Evolutionary conservation across 176 grass and related monocot species (phyloP).

Genomic region (Hsuehochloa calcarea): DNA sequence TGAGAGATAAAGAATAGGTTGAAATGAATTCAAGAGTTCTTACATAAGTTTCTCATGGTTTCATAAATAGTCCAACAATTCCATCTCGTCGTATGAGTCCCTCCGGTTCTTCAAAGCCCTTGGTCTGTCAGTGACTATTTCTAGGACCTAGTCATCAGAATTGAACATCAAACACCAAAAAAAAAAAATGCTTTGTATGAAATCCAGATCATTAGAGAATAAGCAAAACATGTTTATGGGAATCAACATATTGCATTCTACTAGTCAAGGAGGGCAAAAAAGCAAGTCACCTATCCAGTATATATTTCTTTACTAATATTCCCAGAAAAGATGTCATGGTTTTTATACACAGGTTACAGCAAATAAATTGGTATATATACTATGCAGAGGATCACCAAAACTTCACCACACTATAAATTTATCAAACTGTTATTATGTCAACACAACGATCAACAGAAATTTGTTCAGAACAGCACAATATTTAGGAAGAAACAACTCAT

Average conservation of each 20-base stretch:
- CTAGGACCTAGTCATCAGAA: constrained; percentile 67
- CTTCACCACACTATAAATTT: background rate
- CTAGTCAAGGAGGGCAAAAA: background rate
- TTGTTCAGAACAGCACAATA: background rate
- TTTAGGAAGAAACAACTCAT: background rate
- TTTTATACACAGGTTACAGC: background rate
- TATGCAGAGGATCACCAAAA: background rate
- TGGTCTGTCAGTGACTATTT: constrained; percentile 82
- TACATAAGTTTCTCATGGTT: constrained; percentile 23
- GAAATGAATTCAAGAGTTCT: constrained; percentile 24
- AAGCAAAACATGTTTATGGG: background rate
- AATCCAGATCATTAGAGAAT: background rate
- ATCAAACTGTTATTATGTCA: background rate
- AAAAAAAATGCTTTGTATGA: background rate
- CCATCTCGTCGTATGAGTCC: constrained; percentile 55
- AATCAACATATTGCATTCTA: background rate
- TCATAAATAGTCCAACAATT: constrained; percentile 68
- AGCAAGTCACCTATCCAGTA: background rate
- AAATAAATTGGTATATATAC: background rate
- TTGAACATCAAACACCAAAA: constrained; percentile 1
- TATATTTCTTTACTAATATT: background rate
- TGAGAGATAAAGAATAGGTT: background rate
- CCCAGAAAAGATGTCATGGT: background rate
- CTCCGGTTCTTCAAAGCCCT: constrained; percentile 59
- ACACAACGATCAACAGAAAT: background rate